A percentile compares a stretch with the other conserved stretches of the same genome.
phyloP scores from a whole-genome alignment of 1,284 basidiomycete species.

The Pseudozyma tsukubaensis region DNA sequence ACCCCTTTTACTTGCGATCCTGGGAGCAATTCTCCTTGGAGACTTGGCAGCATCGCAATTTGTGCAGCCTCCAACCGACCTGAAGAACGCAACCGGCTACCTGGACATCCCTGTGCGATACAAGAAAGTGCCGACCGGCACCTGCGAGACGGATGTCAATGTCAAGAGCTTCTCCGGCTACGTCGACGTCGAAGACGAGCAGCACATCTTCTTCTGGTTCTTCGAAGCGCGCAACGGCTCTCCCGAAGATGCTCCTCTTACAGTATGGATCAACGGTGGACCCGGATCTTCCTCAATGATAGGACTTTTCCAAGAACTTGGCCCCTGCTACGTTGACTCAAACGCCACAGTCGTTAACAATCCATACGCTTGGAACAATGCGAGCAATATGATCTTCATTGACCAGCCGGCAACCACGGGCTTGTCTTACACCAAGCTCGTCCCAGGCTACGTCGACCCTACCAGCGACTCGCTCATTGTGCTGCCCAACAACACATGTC shows the following conservation, averaged over 20 bases:
- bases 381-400: conserved; percentile 79
- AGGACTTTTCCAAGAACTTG: conserved; percentile 78
- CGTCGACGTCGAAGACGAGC: conserved; percentile 43
- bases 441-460: conserved; percentile 49
- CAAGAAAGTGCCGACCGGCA: conserved; percentile 72
- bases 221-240: conserved; percentile 51
- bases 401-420: conserved; percentile 74
- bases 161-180: conserved; percentile 75
- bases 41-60: conserved; percentile 21
- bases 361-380: conserved; percentile 76
- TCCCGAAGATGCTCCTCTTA: conserved; percentile 45
- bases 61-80: conserved; percentile 32
- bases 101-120: conserved; percentile 49
- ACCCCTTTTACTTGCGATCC: conserved; percentile 1
- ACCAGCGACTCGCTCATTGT: conserved; percentile 18
- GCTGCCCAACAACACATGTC: conserved; percentile 44
- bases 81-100: conserved; percentile 30
- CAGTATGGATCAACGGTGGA: conserved; percentile 64
- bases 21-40: conserved; percentile 8
- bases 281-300: conserved; percentile 77
- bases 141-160: conserved; percentile 79
- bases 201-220: conserved; percentile 60
- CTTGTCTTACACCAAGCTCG: conserved; percentile 48
- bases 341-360: conserved; percentile 74
- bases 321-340: conserved; percentile 76